Base-by-base conservation (phyloP, 495 filamentous ascomycete species). In the Penicillium malachiteum region DNA sequence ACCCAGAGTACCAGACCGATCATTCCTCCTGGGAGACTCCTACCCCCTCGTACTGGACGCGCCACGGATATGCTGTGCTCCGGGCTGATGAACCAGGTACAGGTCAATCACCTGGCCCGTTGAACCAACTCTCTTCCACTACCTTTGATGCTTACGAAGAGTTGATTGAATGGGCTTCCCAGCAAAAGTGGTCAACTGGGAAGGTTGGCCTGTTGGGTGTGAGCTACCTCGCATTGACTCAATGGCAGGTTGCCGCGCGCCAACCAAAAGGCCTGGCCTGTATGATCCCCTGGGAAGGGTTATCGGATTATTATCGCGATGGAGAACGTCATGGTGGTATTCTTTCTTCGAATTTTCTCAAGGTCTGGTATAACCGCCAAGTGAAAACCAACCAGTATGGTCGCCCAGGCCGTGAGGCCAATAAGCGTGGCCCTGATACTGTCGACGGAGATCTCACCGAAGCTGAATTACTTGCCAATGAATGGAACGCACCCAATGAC, bases 1-100 rank as follows among this genome's bases (percentile, higher is more conserved):
- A 81, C 55, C 64, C 72, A 6, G 72, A 79, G 42, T 80, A 86
- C 53, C 60, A 63, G 31, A 70, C 67, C 0, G 52, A 64, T 10
- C 80, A 86, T 56, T 86, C 84, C 0, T 76, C 78, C 0, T 87
- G 84, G 84, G 84, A 87, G 60, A 86, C 84, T 0, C 84, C 84
- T 1, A 81, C 84, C 54, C 84, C 84, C 0, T 75, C 67, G 5
- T 87, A 76, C 66, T 87, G 84, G 84, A 84, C 82, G 0, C 60
- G 58, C 10, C 68, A 84, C 47, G 82, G 80, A 14, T 87, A 86
- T 58, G 83, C 72, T 0, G 69, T 87, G 1, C 81, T 87, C 3
- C 73, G 83, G 0, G 83, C 77, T 1, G 84, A 87, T 52, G 83
- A 86, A 64, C 64, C 77, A 0, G 84, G 84, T 1, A 61, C 73